phyloP scores from a whole-genome alignment of 2,329 filamentous ascomycete species.

The Claviceps sp. region DNA sequence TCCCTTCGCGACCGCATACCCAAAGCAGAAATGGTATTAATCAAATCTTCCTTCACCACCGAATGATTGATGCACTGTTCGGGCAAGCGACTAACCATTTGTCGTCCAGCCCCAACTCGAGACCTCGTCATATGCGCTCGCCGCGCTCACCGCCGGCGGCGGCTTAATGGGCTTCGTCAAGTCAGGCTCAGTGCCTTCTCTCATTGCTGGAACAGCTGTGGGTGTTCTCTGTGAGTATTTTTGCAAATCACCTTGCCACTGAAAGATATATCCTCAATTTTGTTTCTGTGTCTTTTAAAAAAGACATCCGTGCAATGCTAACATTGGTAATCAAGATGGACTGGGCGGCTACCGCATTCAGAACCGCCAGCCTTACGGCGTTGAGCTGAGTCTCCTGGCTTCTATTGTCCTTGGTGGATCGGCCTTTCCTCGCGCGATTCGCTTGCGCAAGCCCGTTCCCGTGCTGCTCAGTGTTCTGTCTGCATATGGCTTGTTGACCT shows the following conservation, averaged over 20 bases:
- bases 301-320: background rate
- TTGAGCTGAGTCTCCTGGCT: conserved; percentile 81
- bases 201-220: conserved; percentile 73
- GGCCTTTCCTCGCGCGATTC: conserved; percentile 76
- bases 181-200: conserved; percentile 75
- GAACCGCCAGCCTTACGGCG: conserved; percentile 61
- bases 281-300: background rate
- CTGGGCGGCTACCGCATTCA: conserved; percentile 72
- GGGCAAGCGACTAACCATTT: background rate
- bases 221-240: conserved; percentile 46
- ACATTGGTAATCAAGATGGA: conserved; percentile 37
- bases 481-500: conserved; percentile 63
- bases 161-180: conserved; percentile 77
- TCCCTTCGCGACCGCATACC: background rate
- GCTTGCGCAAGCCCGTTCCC: conserved; percentile 72
- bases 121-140: conserved; percentile 63
- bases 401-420: conserved; percentile 74
- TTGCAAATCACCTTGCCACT: background rate
- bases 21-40: background rate
- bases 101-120: conserved; percentile 14
- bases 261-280: too few relatives aligned
- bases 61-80: background rate
- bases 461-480: conserved; percentile 67
- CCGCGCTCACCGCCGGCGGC: conserved; percentile 70
- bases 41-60: background rate